These are phyloP conservation scores for Malus hybrid DNA, from an alignment of 331 rosid genomes.

Conservation along the genomic window DNA sequence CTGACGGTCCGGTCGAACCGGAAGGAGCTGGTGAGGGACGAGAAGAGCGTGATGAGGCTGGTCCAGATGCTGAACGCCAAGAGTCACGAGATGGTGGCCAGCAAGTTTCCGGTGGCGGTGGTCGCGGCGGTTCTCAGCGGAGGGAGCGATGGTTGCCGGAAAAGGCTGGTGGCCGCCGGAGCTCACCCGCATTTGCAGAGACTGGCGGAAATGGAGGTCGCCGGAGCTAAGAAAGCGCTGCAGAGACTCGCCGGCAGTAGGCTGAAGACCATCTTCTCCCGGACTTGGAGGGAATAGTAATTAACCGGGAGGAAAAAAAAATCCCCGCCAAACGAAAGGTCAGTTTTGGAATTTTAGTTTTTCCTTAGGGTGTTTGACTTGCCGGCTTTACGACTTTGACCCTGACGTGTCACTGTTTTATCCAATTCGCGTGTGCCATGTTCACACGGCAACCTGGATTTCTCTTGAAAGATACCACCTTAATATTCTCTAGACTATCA, in stretches of 20 bases:
- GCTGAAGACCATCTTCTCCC: constrained; percentile 36
- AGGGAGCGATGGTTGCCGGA: constrained; percentile 43
- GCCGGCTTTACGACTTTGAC: background rate
- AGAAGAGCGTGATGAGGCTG: constrained; percentile 49
- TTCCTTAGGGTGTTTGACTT: background rate
- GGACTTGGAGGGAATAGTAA: constrained; percentile 48
- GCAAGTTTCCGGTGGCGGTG: constrained; percentile 29
- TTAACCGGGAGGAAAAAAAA: background rate
- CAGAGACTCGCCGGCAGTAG: constrained; percentile 47
- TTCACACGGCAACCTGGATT: background rate
- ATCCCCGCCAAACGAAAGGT: constrained; percentile 35
- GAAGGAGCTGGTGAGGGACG: constrained; percentile 44
- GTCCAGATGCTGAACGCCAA: constrained; percentile 38
- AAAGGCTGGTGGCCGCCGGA: constrained; percentile 35
- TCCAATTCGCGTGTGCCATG: background rate
- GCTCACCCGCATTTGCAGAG: constrained; percentile 33
- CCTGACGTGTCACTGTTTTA: background rate
- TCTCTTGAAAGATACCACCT: background rate
- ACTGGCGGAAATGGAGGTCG: constrained; percentile 35
- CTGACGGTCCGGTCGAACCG: constrained; percentile 48
- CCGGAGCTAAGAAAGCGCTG: constrained; percentile 42
- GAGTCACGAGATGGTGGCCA: constrained; percentile 22
- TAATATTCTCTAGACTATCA: too few relatives aligned
- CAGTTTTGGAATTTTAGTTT: background rate
- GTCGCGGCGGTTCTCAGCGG: constrained; percentile 26